A percentile compares a stretch with the other conserved stretches of the same genome.
phyloP scores from a whole-genome alignment of 768 basidiomycete genomes.

The Boletus rex-veris region DNA sequence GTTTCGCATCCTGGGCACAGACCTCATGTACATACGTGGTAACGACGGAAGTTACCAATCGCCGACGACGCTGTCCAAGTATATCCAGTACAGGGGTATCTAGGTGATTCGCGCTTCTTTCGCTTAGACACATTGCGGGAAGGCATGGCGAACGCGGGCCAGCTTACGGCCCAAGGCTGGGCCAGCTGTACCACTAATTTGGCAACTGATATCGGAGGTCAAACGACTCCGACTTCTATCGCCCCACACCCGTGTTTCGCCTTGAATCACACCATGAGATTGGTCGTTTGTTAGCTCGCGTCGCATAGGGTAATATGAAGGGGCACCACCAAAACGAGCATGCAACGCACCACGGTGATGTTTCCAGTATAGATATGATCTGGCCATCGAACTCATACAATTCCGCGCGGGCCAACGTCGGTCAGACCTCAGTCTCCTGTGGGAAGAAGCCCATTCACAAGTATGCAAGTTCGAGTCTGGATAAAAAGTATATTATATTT shows the following conservation, averaged over 20 bases:
- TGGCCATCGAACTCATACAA: not conserved
- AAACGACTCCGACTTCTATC: constrained; percentile 24
- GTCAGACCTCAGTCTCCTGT: not conserved
- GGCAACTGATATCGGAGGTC: constrained; percentile 19
- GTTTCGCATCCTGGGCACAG: not conserved
- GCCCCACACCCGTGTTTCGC: not conserved
- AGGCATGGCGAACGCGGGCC: not conserved
- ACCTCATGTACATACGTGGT: constrained; percentile 6
- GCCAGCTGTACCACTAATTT: not conserved
- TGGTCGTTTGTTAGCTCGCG: not conserved
- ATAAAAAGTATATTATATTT: too few species aligned
- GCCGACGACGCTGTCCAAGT: constrained; percentile 13
- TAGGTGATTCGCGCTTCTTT: constrained; percentile 1
- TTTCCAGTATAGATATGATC: too few species aligned
- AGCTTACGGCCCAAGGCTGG: not conserved
- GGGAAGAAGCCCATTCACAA: not conserved
- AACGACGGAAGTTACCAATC: constrained; percentile 18
- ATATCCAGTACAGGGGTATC: not conserved
- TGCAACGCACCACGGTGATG: too few species aligned
- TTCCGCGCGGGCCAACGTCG: not conserved
- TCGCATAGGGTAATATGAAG: too few species aligned
- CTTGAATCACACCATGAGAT: not conserved
- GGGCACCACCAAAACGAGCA: too few species aligned
- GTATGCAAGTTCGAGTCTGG: too few species aligned
- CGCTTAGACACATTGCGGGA: constrained; percentile 2